Percentiles rank a stretch among this genome's conserved stretches.
These are phyloP conservation scores for Coemansia sp. DNA, from an alignment of 192 early-diverging fungal species.

Conservation along the genomic window DNA sequence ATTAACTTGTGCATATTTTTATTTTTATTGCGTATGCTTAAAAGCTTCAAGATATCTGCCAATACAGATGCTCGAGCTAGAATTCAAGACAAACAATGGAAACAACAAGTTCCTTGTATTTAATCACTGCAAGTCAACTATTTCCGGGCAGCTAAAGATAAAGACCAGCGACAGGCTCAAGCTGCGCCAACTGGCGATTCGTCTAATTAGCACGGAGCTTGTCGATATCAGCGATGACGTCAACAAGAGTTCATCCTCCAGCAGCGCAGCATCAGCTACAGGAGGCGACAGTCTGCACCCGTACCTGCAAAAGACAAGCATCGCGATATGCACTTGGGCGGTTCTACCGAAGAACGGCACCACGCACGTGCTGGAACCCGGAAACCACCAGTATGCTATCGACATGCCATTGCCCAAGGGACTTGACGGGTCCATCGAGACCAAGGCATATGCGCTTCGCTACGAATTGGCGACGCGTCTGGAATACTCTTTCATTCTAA, in stretches of 20 bases:
- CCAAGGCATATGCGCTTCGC: conserved; percentile 24
- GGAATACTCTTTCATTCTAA: conserved; percentile 43
- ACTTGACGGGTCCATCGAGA: conserved; percentile 29
- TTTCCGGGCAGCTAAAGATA: too few relatives aligned
- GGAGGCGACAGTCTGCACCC: too few relatives aligned
- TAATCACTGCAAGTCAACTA: too few relatives aligned
- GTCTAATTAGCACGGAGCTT: conserved; percentile 36
- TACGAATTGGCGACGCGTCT: conserved; percentile 43
- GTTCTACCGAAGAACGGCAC: conserved; percentile 20
- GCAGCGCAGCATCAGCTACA: conserved; percentile 4
- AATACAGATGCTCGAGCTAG: too few relatives aligned
- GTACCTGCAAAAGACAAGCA: conserved; percentile 33
- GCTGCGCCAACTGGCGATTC: conserved; percentile 37
- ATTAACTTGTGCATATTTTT: too few relatives aligned
- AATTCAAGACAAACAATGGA: too few relatives aligned
- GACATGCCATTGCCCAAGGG: conserved; percentile 36
- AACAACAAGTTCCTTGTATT: too few relatives aligned
- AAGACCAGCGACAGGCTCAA: conserved; percentile 35
- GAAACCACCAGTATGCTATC: conserved; percentile 46
- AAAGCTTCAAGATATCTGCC: too few relatives aligned
- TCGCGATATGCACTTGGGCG: conserved; percentile 27
- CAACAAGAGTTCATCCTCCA: not conserved
- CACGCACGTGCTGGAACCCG: conserved; percentile 23
- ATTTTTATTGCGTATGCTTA: too few relatives aligned
- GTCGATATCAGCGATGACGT: conserved; percentile 29